phyloP scores from a whole-genome alignment of 345 rosid species.

The Pistacia vera region DNA sequence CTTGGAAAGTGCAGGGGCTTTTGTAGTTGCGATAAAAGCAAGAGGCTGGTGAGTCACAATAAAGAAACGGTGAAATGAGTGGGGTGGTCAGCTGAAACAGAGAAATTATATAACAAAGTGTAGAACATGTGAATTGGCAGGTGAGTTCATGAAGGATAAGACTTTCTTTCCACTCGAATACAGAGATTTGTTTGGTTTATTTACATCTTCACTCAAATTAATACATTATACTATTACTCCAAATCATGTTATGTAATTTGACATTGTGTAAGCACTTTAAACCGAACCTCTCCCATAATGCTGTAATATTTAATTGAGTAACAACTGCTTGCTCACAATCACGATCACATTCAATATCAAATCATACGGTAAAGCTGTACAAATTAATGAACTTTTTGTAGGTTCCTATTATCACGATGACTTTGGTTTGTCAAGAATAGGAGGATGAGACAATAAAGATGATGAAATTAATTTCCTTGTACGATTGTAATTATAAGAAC shows the following conservation, averaged over 20 bases:
- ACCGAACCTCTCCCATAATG: too few species aligned
- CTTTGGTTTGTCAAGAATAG: too few species aligned
- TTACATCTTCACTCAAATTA: too few species aligned
- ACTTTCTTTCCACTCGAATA: neutral
- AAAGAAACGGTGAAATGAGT: slow-evolving; percentile 20
- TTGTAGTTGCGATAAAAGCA: slow-evolving; percentile 29
- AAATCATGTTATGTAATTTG: too few species aligned
- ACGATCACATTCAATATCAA: neutral
- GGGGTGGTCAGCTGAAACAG: slow-evolving; percentile 12
- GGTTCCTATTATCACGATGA: neutral
- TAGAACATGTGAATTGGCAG: slow-evolving; percentile 45
- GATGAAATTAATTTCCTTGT: too few species aligned
- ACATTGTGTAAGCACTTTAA: too few species aligned
- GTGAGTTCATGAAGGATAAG: slow-evolving; percentile 35
- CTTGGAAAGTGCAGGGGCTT: slow-evolving; percentile 10
- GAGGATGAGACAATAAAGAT: too few species aligned
- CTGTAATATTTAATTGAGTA: too few species aligned
- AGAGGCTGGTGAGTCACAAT: slow-evolving; percentile 44
- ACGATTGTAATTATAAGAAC: too few species aligned
- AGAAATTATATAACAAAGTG: slow-evolving; percentile 11
- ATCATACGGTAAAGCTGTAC: neutral
- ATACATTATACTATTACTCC: too few species aligned
- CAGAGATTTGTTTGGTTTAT: slow-evolving; percentile 2
- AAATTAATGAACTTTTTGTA: too few species aligned
- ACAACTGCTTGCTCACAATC: neutral